A percentile compares a stretch with the other conserved stretches of the same genome.
Evolutionary conservation across 306 rosid species (phyloP).

Genomic region (Gastrolobium villosum): DNA sequence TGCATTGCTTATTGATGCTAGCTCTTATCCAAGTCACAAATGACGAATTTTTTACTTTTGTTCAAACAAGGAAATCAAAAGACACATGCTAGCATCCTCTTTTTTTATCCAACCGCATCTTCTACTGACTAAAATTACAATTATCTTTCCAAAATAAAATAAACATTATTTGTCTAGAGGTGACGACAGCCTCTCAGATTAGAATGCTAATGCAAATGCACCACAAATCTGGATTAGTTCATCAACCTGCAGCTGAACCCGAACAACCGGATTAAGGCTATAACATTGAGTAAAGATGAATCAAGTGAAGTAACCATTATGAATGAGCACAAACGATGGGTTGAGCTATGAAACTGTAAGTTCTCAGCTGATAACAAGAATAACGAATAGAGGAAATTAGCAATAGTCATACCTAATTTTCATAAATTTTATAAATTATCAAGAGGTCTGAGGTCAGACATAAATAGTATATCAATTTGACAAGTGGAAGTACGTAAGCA

Average conservation of each 20-base stretch:
- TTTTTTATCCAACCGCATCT: neutral
- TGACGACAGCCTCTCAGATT: conserved; percentile 30
- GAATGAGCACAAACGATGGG: neutral
- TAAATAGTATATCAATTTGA: conserved; percentile 35
- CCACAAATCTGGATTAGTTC: conserved; percentile 2
- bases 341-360: neutral
- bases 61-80: conserved; percentile 31
- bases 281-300: conserved; percentile 12
- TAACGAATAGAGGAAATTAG: neutral
- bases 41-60: neutral
- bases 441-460: conserved; percentile 11
- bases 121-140: conserved; percentile 14
- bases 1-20: conserved; percentile 20
- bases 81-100: conserved; percentile 11
- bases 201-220: conserved; percentile 27
- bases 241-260: conserved; percentile 33
- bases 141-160: conserved; percentile 19
- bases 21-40: conserved; percentile 22
- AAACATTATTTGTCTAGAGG: conserved; percentile 7
- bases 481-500: neutral
- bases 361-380: conserved; percentile 12
- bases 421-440: neutral
- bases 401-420: neutral
- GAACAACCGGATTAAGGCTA: conserved; percentile 19
- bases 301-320: conserved; percentile 26